These are phyloP conservation scores for Chlorella sorokiniana DNA, from an alignment of 139 green algal species.

Conservation along the genomic window DNA sequence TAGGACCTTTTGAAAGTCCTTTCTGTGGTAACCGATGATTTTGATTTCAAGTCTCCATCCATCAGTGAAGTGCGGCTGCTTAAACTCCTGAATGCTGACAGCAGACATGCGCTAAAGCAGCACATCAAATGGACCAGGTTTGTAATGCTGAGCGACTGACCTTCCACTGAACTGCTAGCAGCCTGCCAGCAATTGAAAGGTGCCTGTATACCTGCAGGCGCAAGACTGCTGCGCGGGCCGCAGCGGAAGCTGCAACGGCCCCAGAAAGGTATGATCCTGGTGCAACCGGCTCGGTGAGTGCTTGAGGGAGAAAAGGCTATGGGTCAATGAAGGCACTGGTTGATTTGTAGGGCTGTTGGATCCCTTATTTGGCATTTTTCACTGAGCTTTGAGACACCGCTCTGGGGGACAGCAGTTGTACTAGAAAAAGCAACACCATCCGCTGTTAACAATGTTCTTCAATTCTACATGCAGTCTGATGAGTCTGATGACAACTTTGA, in stretches of 20 bases:
- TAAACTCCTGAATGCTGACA: background rate
- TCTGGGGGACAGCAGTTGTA: no score
- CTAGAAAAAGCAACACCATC: no score
- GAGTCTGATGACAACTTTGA: background rate
- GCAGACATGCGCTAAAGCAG: background rate
- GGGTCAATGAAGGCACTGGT: no score
- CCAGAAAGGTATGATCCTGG: background rate
- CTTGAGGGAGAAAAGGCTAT: no score
- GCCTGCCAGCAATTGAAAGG: no score
- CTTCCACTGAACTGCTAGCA: background rate
- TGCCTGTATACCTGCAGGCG: background rate
- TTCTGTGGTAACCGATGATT: background rate
- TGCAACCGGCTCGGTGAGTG: background rate
- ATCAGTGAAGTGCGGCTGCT: background rate
- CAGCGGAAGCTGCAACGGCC: background rate
- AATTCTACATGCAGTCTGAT: background rate
- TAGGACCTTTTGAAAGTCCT: conserved; percentile 12
- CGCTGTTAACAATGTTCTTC: no score
- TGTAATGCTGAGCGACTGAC: background rate
- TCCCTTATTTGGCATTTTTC: no score
- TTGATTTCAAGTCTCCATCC: background rate
- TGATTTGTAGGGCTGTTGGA: no score
- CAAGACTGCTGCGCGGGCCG: background rate
- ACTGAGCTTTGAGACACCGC: no score
- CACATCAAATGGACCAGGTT: background rate